A percentile compares a stretch with the other conserved stretches of the same genome.
Conservation (phyloP, 2,329 filamentous ascomycete genomes). For the Ampelomyces quisqualis region DNA sequence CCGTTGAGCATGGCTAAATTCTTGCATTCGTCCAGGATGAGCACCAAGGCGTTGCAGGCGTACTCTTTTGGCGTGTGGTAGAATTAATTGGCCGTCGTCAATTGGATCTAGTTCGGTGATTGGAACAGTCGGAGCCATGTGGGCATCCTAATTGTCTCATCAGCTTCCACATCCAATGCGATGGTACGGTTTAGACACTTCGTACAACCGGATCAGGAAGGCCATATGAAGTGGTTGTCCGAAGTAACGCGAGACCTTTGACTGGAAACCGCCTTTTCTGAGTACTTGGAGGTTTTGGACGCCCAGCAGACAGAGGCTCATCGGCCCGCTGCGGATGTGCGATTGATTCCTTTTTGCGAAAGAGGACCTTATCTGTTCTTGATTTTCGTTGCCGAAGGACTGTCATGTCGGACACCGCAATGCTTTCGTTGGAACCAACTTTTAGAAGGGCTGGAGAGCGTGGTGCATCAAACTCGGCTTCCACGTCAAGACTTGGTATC, state of each 20-base stretch:
- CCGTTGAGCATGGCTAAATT: too few relatives aligned
- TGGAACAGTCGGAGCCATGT: slow-evolving; percentile 3
- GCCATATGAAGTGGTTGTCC: slow-evolving; percentile 31
- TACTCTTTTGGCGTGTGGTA: too few relatives aligned
- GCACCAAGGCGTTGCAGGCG: too few relatives aligned
- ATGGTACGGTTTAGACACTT: neutral
- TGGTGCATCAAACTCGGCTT: too few relatives aligned
- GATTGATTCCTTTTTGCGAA: neutral
- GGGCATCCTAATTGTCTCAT: slow-evolving; percentile 13
- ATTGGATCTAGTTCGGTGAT: slow-evolving; percentile 27
- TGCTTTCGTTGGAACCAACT: too few relatives aligned
- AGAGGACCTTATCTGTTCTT: neutral
- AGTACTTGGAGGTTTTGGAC: slow-evolving; percentile 3
- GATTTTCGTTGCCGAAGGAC: too few relatives aligned
- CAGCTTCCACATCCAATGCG: neutral
- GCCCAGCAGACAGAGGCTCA: neutral
- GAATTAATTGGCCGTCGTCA: slow-evolving; percentile 33
- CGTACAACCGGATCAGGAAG: slow-evolving; percentile 31
- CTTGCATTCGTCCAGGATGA: too few relatives aligned
- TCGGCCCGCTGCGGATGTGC: neutral
- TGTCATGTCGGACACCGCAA: too few relatives aligned
- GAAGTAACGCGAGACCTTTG: slow-evolving; percentile 29
- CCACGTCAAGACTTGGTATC: too few relatives aligned
- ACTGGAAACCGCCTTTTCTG: slow-evolving; percentile 26
- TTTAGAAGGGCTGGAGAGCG: too few relatives aligned